Conservation (phyloP, 2,329 filamentous ascomycete genomes). For the Calonectria leucothoes region DNA sequence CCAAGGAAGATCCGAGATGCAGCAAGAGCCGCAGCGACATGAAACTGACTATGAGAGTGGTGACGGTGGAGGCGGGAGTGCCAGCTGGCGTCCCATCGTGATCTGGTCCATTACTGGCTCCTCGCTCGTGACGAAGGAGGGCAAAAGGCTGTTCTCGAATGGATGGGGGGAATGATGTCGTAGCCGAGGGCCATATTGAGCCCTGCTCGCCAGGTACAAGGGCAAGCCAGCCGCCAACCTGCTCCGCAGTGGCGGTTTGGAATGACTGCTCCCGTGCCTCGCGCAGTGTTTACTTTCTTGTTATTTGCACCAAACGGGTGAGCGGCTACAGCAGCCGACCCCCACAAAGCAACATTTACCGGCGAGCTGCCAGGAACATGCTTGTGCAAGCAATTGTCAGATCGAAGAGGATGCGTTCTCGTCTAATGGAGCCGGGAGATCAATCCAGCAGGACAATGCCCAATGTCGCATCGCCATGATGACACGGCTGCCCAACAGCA, state of each 20-base stretch:
- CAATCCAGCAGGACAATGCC: background rate
- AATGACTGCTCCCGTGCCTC: background rate
- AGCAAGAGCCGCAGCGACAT: background rate
- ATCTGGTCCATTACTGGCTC: background rate
- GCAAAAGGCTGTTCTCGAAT: slow-evolving; percentile 11
- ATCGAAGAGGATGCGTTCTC: slow-evolving; percentile 1
- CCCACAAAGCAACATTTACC: background rate
- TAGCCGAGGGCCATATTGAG: background rate
- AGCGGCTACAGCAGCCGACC: background rate
- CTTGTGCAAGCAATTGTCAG: background rate
- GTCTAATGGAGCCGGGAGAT: background rate
- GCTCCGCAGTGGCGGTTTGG: slow-evolving; percentile 4
- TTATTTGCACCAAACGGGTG: background rate
- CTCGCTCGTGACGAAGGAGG: background rate
- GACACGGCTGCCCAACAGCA: background rate
- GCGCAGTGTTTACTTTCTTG: background rate
- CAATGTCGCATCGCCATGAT: background rate
- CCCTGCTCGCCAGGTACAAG: slow-evolving; percentile 1
- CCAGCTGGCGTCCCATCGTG: slow-evolving; percentile 5
- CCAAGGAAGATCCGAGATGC: slow-evolving; percentile 7
- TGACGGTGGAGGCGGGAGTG: slow-evolving; percentile 8
- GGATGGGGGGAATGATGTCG: slow-evolving; percentile 10
- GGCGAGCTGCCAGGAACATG: slow-evolving; percentile 1
- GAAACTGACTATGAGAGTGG: background rate
- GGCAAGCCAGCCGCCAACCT: background rate